Evolutionary conservation across 1,284 basidiomycete genomes (phyloP).

Genomic region (Puccinia coronata): DNA sequence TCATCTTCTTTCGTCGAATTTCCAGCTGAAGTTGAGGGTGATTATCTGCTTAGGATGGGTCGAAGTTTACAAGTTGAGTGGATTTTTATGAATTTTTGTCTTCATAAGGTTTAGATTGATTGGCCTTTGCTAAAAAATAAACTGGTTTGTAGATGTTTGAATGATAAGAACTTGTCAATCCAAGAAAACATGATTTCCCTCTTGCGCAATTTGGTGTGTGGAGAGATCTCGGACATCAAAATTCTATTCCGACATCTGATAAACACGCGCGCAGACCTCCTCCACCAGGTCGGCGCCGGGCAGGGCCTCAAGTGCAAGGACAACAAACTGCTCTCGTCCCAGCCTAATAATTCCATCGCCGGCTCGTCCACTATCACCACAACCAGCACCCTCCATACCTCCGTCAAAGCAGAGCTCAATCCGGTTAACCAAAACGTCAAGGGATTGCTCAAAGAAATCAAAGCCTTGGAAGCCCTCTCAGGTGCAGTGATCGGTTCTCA

Average conservation of each 20-base stretch:
- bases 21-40: slow-evolving; percentile 52
- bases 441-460: slow-evolving; percentile 30
- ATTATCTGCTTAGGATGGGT: slow-evolving; percentile 52
- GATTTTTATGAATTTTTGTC: neutral
- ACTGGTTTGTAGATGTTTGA: slow-evolving; percentile 30
- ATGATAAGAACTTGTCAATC: slow-evolving; percentile 42
- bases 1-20: slow-evolving; percentile 52
- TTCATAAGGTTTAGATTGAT: too few species aligned
- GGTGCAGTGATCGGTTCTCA: neutral
- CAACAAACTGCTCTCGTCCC: slow-evolving; percentile 12
- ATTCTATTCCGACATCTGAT: slow-evolving; percentile 41
- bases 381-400: slow-evolving; percentile 26
- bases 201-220: slow-evolving; percentile 43
- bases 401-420: slow-evolving; percentile 44
- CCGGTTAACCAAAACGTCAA: slow-evolving; percentile 42
- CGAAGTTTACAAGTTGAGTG: slow-evolving; percentile 51
- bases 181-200: slow-evolving; percentile 48
- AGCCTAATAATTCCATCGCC: neutral
- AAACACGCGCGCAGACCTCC: too few species aligned
- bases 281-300: slow-evolving; percentile 44
- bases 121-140: too few species aligned
- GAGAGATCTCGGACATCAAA: slow-evolving; percentile 40
- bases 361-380: slow-evolving; percentile 1
- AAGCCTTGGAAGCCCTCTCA: slow-evolving; percentile 41
- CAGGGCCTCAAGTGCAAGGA: slow-evolving; percentile 40